A percentile compares a stretch with the other conserved stretches of the same genome.
Evolutionary conservation across 768 basidiomycete species (phyloP).

Genomic region (Kwoniella sp.): DNA sequence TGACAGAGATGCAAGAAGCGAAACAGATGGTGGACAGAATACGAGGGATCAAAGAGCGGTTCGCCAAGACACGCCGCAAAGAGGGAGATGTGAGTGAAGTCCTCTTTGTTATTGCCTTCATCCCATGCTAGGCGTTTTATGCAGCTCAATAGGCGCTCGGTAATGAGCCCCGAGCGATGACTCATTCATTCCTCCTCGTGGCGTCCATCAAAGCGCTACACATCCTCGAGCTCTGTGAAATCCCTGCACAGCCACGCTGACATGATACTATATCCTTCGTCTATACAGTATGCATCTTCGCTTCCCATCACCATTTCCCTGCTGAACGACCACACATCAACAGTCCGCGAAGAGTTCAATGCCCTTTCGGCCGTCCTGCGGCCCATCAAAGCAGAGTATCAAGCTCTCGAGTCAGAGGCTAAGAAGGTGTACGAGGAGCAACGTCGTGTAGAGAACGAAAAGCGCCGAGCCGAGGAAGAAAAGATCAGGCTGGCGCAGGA

Average conservation of each 20-base stretch:
- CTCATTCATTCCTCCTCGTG: too few relatives aligned
- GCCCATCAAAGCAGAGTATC: constrained; percentile 13
- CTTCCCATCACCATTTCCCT: constrained; percentile 19
- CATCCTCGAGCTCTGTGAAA: not conserved
- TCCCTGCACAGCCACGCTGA: not conserved
- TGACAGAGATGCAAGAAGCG: constrained; percentile 23
- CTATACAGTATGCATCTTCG: constrained; percentile 16
- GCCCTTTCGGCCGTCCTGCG: constrained; percentile 10
- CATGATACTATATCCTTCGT: not conserved
- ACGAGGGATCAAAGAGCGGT: constrained; percentile 16
- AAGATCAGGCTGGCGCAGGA: constrained; percentile 16
- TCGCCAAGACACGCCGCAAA: constrained; percentile 14
- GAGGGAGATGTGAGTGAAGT: constrained; percentile 27
- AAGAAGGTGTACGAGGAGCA: constrained; percentile 16
- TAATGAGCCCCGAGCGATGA: too few relatives aligned
- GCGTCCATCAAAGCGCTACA: not conserved
- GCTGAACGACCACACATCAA: constrained; percentile 13
- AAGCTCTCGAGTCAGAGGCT: constrained; percentile 4
- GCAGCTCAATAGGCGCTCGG: too few relatives aligned
- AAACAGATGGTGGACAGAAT: constrained; percentile 14
- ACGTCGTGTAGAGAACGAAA: constrained; percentile 5
- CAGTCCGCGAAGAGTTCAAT: constrained; percentile 24
- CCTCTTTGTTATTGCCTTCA: not conserved
- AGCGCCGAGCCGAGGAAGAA: constrained; percentile 21
- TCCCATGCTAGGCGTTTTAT: not conserved